These are phyloP conservation scores for Recurvomyces mirabilis DNA, from an alignment of 495 filamentous ascomycete genomes.

Conservation along the genomic window DNA sequence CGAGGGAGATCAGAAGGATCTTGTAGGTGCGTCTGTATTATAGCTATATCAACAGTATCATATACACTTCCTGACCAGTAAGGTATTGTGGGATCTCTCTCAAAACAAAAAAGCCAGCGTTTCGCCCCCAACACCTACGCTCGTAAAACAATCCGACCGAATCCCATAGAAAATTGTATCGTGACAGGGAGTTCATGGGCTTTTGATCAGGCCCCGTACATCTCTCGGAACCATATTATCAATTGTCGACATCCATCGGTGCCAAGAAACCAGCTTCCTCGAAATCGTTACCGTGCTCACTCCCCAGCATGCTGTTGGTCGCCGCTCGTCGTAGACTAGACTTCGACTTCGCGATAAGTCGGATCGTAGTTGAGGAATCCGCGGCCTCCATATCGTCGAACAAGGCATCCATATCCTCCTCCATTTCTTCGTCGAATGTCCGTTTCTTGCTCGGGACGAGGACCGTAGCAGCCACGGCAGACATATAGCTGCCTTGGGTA, in stretches of 20 bases:
- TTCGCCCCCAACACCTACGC: too few species aligned
- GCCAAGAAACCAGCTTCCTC: constrained; percentile 30
- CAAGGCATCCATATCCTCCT: constrained; percentile 23
- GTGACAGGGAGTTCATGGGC: too few species aligned
- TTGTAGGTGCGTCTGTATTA: too few species aligned
- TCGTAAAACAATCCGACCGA: too few species aligned
- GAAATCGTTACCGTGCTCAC: constrained; percentile 24
- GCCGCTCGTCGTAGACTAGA: constrained; percentile 5
- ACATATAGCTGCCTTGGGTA: constrained; percentile 7
- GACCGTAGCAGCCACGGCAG: constrained; percentile 1
- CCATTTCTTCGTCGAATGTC: constrained; percentile 17
- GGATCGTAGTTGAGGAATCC: background rate
- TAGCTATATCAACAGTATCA: too few species aligned
- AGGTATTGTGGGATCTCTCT: too few species aligned
- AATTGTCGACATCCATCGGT: constrained; percentile 23
- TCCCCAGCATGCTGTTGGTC: background rate
- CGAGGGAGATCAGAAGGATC: too few species aligned
- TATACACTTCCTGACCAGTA: too few species aligned
- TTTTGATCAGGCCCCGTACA: too few species aligned
- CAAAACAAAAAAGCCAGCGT: too few species aligned
- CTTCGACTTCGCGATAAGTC: constrained; percentile 10
- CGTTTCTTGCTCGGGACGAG: constrained; percentile 11
- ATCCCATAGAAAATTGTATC: too few species aligned
- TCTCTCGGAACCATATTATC: too few species aligned
- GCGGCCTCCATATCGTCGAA: constrained; percentile 22